Percentiles rank a stretch among this genome's conserved stretches.
These are phyloP conservation scores for Canna indica DNA, from an alignment of 176 grass and related monocot species.

Conservation along the genomic window DNA sequence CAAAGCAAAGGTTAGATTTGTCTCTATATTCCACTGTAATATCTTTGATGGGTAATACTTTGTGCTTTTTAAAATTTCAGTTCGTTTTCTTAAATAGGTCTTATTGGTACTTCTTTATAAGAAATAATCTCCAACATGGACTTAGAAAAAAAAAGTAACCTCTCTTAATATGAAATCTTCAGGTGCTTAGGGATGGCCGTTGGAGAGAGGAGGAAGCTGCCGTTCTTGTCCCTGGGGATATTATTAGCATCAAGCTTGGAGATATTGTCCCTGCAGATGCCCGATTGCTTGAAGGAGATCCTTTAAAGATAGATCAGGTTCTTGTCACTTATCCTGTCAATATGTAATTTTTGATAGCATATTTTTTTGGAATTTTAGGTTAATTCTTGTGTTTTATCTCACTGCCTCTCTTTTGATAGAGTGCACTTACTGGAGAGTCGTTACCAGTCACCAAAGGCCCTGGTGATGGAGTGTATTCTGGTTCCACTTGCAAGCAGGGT, in stretches of 20 bases:
- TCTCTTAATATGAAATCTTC: not conserved
- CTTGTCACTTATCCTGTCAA: not conserved
- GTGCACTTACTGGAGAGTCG: slow-evolving; percentile 70
- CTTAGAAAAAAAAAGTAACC: not conserved
- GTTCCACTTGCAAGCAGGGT: slow-evolving; percentile 89
- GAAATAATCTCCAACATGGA: not conserved
- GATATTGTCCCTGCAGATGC: slow-evolving; percentile 65
- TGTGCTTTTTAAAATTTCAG: too few species aligned
- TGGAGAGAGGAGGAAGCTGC: slow-evolving; percentile 52
- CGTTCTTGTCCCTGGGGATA: slow-evolving; percentile 53
- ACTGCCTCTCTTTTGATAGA: slow-evolving; percentile 29
- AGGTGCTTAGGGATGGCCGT: slow-evolving; percentile 79
- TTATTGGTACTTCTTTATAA: not conserved
- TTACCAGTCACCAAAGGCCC: slow-evolving; percentile 78
- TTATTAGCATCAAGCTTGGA: slow-evolving; percentile 66
- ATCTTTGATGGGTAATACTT: too few species aligned
- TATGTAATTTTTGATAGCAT: not conserved
- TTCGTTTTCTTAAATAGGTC: not conserved
- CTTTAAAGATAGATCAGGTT: slow-evolving; percentile 72
- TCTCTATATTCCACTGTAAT: not conserved
- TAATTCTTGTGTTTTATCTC: slow-evolving; percentile 15
- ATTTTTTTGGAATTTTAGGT: not conserved
- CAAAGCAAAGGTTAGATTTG: slow-evolving; percentile 56
- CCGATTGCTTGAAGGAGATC: slow-evolving; percentile 60
- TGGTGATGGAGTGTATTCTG: slow-evolving; percentile 81